phyloP scores from a whole-genome alignment of 306 rosid species.

The Oxytropis ochrocephala region DNA sequence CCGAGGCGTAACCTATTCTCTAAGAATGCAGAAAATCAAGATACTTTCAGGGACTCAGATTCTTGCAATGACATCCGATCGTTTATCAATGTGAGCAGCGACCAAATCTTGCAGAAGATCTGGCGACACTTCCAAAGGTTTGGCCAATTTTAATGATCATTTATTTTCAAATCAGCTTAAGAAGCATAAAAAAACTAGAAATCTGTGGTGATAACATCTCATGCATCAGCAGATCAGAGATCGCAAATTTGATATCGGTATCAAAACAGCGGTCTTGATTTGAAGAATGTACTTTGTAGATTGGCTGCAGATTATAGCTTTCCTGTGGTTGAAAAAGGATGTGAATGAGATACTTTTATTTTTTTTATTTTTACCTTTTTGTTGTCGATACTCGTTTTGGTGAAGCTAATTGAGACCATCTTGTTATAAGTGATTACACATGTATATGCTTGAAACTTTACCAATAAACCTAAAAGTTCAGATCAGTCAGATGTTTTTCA shows the following conservation, averaged over 20 bases:
- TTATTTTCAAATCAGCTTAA: not conserved
- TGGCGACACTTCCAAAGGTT: not conserved
- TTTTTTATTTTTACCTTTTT: not conserved
- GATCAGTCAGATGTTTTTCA: slow-evolving; percentile 1
- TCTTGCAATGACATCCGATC: not conserved
- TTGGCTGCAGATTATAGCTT: not conserved
- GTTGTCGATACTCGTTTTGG: not conserved
- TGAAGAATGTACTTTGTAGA: not conserved
- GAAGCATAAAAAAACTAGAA: not conserved
- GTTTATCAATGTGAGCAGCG: not conserved
- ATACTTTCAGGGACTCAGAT: slow-evolving; percentile 8
- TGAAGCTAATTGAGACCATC: not conserved
- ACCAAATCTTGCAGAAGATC: not conserved
- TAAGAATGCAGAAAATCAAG: not conserved
- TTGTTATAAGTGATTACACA: not conserved
- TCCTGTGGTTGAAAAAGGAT: not conserved
- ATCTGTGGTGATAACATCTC: not conserved
- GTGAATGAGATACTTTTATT: not conserved
- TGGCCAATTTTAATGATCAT: not conserved
- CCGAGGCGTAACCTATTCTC: not conserved
- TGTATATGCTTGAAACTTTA: not conserved
- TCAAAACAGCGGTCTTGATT: not conserved
- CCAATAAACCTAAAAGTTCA: not conserved
- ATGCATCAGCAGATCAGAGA: slow-evolving; percentile 3
- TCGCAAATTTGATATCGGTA: not conserved